Conservation (phyloP, 1,284 basidiomycete genomes). For the Cronartium quercuum region DNA sequence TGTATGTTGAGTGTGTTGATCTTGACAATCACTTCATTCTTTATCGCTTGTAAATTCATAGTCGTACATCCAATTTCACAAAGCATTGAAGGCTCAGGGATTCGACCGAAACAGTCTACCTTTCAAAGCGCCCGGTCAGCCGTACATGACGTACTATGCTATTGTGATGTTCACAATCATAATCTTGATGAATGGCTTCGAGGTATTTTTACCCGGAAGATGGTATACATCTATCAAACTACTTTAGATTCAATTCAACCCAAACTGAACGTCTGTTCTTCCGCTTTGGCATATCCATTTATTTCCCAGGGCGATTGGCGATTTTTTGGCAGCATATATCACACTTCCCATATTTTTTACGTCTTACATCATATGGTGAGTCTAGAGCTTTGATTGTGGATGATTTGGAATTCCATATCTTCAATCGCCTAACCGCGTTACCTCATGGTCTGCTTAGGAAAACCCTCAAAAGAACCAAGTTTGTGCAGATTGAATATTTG, state of each 20-base stretch:
- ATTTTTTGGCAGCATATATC: conserved; percentile 64
- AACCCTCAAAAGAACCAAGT: conserved; percentile 11
- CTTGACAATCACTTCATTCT: too few relatives aligned
- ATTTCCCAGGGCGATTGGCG: conserved; percentile 36
- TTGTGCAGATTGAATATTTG: conserved; percentile 13
- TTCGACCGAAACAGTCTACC: conserved; percentile 56
- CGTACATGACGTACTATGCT: conserved; percentile 45
- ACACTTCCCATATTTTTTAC: conserved; percentile 72
- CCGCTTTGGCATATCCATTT: neutral
- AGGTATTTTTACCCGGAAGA: conserved; percentile 45
- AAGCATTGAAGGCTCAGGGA: conserved; percentile 59
- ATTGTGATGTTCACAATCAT: conserved; percentile 42
- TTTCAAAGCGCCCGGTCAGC: conserved; percentile 54
- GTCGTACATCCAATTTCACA: conserved; percentile 67
- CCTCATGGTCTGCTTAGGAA: neutral
- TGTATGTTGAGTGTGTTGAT: too few relatives aligned
- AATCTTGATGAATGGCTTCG: conserved; percentile 45
- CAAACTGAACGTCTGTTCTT: neutral
- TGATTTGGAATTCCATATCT: neutral
- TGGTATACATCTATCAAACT: conserved; percentile 36
- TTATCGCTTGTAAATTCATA: neutral
- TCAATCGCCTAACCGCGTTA: neutral
- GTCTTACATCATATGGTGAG: conserved; percentile 58
- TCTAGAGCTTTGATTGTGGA: neutral
- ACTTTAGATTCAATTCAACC: neutral